A percentile compares a stretch with the other conserved stretches of the same genome.
These are phyloP conservation scores for Fusarium armeniacum DNA, from an alignment of 2,329 filamentous ascomycete species.

Conservation along the genomic window DNA sequence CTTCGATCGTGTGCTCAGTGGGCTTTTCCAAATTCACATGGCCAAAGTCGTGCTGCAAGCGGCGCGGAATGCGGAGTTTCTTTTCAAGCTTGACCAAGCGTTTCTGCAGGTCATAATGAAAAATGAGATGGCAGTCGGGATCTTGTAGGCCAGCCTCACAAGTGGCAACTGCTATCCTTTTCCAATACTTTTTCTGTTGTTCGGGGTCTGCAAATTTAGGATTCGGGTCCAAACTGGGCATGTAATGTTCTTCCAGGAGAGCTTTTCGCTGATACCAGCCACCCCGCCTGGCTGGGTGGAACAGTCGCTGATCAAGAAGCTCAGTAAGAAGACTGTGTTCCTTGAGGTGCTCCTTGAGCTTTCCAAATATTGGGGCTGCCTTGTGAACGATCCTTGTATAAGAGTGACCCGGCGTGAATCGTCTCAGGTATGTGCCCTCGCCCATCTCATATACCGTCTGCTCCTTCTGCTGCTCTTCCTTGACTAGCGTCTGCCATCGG, in stretches of 20 bases:
- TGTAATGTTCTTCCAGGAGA: constrained; percentile 94
- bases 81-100: constrained; percentile 92
- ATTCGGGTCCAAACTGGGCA: constrained; percentile 72
- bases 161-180: constrained; percentile 78
- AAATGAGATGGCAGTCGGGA: constrained; percentile 88
- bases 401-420: constrained; percentile 91
- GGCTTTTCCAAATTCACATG: constrained; percentile 85
- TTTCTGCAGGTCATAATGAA: constrained; percentile 95
- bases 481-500: constrained; percentile 81
- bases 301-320: constrained; percentile 83
- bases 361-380: constrained; percentile 80
- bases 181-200: constrained; percentile 85
- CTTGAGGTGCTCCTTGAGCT: constrained; percentile 82
- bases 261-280: constrained; percentile 97
- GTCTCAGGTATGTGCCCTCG: constrained; percentile 88
- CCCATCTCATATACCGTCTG: constrained; percentile 81
- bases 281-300: constrained; percentile 86
- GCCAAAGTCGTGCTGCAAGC: constrained; percentile 92
- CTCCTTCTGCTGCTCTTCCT: constrained; percentile 84
- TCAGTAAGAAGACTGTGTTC: constrained; percentile 83
- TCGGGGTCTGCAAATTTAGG: constrained; percentile 57
- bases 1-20: constrained; percentile 79
- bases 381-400: constrained; percentile 96
- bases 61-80: constrained; percentile 82
- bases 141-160: constrained; percentile 92